These are phyloP conservation scores for Trichoderma citrinoviride DNA, from an alignment of 2,329 filamentous ascomycete genomes.

Conservation along the genomic window DNA sequence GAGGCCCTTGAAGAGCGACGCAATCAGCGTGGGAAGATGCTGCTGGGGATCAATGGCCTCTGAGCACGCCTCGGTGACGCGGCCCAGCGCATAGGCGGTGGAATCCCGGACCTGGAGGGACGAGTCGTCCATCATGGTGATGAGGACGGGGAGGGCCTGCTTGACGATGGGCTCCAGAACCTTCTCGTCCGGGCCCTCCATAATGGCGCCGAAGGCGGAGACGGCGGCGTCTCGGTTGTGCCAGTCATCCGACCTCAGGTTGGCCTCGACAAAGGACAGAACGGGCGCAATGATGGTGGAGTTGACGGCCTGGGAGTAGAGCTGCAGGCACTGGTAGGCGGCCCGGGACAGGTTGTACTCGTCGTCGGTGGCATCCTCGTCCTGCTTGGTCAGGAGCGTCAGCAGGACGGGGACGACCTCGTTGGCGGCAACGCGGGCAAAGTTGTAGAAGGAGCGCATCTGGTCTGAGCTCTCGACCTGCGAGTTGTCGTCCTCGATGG, in stretches of 20 bases:
- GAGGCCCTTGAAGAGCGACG: slow-evolving; percentile 84
- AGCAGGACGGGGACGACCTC: slow-evolving; percentile 94
- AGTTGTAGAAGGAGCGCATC: slow-evolving; percentile 91
- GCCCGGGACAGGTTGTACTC: slow-evolving; percentile 97
- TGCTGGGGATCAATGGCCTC: slow-evolving; percentile 82
- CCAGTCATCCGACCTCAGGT: slow-evolving; percentile 91
- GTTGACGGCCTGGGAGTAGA: slow-evolving; percentile 90
- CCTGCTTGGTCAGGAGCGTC: slow-evolving; percentile 87
- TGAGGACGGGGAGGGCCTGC: slow-evolving; percentile 87
- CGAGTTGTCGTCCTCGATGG: slow-evolving; percentile 94
- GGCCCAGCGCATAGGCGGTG: slow-evolving; percentile 90
- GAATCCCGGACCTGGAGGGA: slow-evolving; percentile 93
- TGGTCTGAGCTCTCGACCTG: slow-evolving; percentile 73
- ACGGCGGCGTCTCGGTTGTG: slow-evolving; percentile 92
- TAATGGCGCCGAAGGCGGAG: slow-evolving; percentile 95
- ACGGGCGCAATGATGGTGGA: slow-evolving; percentile 82
- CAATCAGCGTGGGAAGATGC: slow-evolving; percentile 82
- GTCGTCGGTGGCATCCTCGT: slow-evolving; percentile 93
- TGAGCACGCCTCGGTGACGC: slow-evolving; percentile 91
- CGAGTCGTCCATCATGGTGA: slow-evolving; percentile 86
- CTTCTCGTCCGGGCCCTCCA: slow-evolving; percentile 95
- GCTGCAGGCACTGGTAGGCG: slow-evolving; percentile 92
- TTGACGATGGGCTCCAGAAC: slow-evolving; percentile 91
- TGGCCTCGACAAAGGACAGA: slow-evolving; percentile 84
- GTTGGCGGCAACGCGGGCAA: slow-evolving; percentile 84